Conservation (phyloP, 2,329 filamentous ascomycete species). For the Ampelomyces quisqualis region DNA sequence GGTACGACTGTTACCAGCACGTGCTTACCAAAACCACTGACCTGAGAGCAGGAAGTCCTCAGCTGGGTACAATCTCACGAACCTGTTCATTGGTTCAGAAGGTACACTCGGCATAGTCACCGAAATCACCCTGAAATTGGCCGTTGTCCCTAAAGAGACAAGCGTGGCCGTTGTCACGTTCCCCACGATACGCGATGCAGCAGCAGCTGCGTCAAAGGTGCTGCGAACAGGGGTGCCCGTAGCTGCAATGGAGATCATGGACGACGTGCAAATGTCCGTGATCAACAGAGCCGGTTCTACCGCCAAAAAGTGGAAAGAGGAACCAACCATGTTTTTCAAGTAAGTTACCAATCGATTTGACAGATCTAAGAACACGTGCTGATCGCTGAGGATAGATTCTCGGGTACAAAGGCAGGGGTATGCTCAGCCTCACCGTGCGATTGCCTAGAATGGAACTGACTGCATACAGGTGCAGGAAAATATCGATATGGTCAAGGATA, state of each 20-base stretch:
- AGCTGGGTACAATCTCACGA: conserved; percentile 80
- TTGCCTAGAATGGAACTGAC: conserved; percentile 32
- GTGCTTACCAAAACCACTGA: conserved; percentile 5
- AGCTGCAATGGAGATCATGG: conserved; percentile 82
- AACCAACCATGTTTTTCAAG: conserved; percentile 80
- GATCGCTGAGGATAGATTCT: conserved; percentile 53
- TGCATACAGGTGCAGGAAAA: conserved; percentile 66
- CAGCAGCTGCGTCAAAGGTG: conserved; percentile 71
- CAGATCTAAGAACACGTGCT: conserved; percentile 17
- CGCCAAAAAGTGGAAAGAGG: conserved; percentile 70
- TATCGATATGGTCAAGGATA: conserved; percentile 65
- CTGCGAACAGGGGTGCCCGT: conserved; percentile 73
- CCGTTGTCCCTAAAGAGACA: conserved; percentile 72
- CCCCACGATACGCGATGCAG: conserved; percentile 73
- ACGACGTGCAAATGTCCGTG: conserved; percentile 82
- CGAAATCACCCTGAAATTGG: conserved; percentile 77
- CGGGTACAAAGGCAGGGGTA: conserved; percentile 70
- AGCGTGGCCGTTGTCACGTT: conserved; percentile 81
- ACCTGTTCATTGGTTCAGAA: conserved; percentile 77
- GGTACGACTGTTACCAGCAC: conserved; percentile 39
- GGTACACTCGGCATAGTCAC: conserved; percentile 80
- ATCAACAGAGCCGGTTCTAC: conserved; percentile 74
- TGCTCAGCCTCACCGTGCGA: conserved; percentile 16
- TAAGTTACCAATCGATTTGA: conserved; percentile 40
- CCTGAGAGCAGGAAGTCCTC: conserved; percentile 62